These are phyloP conservation scores for Calycina marina DNA, from an alignment of 2,329 filamentous ascomycete genomes.

Conservation along the genomic window DNA sequence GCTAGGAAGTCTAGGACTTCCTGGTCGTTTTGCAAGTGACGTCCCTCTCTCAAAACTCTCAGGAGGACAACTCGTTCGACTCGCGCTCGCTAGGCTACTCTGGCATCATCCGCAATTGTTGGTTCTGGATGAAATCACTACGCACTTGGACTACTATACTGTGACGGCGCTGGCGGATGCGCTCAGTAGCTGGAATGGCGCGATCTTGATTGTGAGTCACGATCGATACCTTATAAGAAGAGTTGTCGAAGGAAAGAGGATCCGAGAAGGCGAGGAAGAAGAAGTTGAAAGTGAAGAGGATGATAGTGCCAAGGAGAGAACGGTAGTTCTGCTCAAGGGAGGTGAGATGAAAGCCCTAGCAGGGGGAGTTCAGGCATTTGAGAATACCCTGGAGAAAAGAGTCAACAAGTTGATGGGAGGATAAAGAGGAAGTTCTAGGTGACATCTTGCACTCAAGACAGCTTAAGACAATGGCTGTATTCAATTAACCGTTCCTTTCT, in stretches of 20 bases:
- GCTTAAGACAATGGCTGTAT: no score
- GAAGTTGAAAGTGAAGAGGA: conserved; percentile 33
- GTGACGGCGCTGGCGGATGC: conserved; percentile 57
- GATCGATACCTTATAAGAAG: conserved; percentile 69
- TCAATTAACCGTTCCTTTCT: no score
- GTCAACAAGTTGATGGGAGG: conserved; percentile 30
- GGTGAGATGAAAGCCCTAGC: conserved; percentile 41
- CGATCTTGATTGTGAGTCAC: conserved; percentile 65
- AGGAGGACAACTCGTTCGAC: conserved; percentile 68
- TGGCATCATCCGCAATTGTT: conserved; percentile 97
- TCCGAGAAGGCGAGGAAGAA: conserved; percentile 26
- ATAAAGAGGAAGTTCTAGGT: no score
- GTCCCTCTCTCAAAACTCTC: conserved; percentile 60
- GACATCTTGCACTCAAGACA: no score
- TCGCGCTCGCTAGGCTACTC: conserved; percentile 82
- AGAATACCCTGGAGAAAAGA: conserved; percentile 44
- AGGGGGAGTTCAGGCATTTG: conserved; percentile 51
- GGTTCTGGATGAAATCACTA: conserved; percentile 93
- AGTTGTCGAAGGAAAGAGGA: conserved; percentile 48
- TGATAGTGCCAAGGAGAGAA: conserved; percentile 32
- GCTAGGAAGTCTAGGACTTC: conserved; percentile 54
- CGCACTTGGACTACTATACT: conserved; percentile 73
- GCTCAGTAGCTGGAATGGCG: conserved; percentile 54
- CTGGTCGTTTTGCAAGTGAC: conserved; percentile 56
- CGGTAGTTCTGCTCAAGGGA: conserved; percentile 44